Evolutionary conservation across 768 basidiomycete species (phyloP), one percentile per base, ranked within the genome.

Genomic region (Phanerochaete sordida): DNA sequence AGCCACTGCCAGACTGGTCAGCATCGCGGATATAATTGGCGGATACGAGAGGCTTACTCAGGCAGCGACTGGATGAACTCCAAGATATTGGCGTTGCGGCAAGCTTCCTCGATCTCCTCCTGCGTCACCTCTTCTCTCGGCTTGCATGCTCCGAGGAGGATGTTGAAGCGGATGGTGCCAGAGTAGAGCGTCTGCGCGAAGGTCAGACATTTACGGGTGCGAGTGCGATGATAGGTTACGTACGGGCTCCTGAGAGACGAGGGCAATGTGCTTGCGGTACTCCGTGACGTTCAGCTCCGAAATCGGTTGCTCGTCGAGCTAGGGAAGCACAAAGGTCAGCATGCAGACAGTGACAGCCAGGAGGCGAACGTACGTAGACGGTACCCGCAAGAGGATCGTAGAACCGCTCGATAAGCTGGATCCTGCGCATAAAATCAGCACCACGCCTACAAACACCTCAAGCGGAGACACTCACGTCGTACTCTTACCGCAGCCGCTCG

Each of bases 121-220:
- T 94, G 84, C 2, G 93, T 93, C 9, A 95, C 90, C 65, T 94
- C 86, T 0, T 84, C 82, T 35, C 75, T 74, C 3, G 90, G 88
- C 68, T 91, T 92, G 64, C 80, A 83, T 39, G 91, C 89, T 19
- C 95, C 95, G 35, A 97, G 86, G 7, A 95, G 72, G 70, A 95
- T 85, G 73, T 98, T 98, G 76, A 96, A 95, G 28, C 90, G 88
- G 61, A 97, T 79, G 1, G 91, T 91, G 26, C 93, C 93, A 24
- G 92, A 86, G 70, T 97, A 98, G 3, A 98, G 77, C 0, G 88
- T 92, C 74, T 54, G 24, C 23, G 21, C 7, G 2, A 21, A 16
- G 9, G 16, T 5, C 2, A 13, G 15, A 43, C 13, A 54, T 46
- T 19, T 7, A 23, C 39, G 12, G 11, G 7, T 24, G 4, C 19